These are phyloP conservation scores for Phytophthora pluvialis DNA, from an alignment of 352 stramenopile species.

Conservation along the genomic window DNA sequence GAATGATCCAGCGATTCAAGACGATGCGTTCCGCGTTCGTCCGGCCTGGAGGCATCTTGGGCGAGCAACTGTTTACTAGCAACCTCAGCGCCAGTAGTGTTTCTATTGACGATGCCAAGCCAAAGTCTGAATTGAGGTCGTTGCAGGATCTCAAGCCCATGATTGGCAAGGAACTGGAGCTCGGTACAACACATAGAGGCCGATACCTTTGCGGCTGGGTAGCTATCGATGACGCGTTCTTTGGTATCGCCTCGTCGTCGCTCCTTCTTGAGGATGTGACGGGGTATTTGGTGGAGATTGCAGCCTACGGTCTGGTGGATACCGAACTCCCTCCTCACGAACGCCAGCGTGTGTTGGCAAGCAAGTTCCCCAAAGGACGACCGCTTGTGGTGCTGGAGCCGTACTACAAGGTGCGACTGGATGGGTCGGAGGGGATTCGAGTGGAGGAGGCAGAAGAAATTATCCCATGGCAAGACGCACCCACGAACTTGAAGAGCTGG, in stretches of 20 bases:
- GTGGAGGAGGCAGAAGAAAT: slow-evolving; percentile 27
- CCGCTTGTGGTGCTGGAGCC: slow-evolving; percentile 27
- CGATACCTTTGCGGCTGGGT: slow-evolving; percentile 38
- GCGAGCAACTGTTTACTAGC: slow-evolving; percentile 13
- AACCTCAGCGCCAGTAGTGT: neutral
- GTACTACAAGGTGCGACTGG: slow-evolving; percentile 33
- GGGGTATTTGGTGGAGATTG: slow-evolving; percentile 21
- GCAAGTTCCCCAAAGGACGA: slow-evolving; percentile 24
- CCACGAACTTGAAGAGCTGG: slow-evolving; percentile 19
- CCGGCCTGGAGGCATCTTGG: slow-evolving; percentile 24
- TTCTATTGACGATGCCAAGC: slow-evolving; percentile 20
- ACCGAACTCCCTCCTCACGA: slow-evolving; percentile 14
- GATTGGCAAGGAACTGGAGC: slow-evolving; percentile 25
- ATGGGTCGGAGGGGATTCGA: slow-evolving; percentile 29
- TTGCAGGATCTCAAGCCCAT: slow-evolving; percentile 32
- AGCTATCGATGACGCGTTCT: neutral
- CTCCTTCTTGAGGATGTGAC: neutral
- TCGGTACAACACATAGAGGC: slow-evolving; percentile 34
- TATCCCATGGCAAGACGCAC: slow-evolving; percentile 19
- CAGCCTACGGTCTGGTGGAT: slow-evolving; percentile 21
- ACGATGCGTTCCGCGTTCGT: slow-evolving; percentile 23
- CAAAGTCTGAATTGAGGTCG: slow-evolving; percentile 7
- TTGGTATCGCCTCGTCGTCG: neutral
- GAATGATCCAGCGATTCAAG: slow-evolving; percentile 31
- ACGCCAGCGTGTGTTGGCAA: slow-evolving; percentile 11